Evolutionary conservation across 202 grass and related monocot genomes (phyloP).

Genomic region (Digitaria exilis): DNA sequence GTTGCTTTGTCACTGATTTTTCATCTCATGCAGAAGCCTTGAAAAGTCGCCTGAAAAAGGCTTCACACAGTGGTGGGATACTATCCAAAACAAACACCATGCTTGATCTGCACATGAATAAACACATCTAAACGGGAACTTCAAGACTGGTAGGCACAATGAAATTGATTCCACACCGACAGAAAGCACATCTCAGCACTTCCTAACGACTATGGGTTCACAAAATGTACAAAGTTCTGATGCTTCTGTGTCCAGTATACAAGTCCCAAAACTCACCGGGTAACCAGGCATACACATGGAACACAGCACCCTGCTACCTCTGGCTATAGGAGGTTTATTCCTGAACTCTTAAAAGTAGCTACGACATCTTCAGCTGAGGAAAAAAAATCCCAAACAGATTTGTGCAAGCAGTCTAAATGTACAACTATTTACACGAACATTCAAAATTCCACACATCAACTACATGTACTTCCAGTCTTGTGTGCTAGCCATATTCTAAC

Average conservation of each 20-base stretch:
- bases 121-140: not conserved
- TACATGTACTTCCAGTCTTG: constrained; percentile 14
- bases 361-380: not conserved
- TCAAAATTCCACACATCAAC: constrained; percentile 36
- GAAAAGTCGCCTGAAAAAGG: not conserved
- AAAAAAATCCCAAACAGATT: not conserved
- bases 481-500: constrained; percentile 69
- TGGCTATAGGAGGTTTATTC: not conserved
- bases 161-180: no score
- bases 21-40: not conserved
- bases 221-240: constrained; percentile 24
- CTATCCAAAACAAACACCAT: not conserved
- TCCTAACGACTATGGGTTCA: not conserved
- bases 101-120: not conserved
- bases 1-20: not conserved
- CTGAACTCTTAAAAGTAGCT: constrained; percentile 29
- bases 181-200: not conserved
- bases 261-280: constrained; percentile 28
- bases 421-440: constrained; percentile 61
- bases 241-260: constrained; percentile 38
- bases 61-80: not conserved
- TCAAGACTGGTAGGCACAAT: no score
- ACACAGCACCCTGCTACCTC: constrained; percentile 20
- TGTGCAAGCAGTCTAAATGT: constrained; percentile 41
- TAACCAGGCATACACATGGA: constrained; percentile 5